phyloP scores from a whole-genome alignment of 2,329 filamentous ascomycete species.

The Metarhizium humberi region DNA sequence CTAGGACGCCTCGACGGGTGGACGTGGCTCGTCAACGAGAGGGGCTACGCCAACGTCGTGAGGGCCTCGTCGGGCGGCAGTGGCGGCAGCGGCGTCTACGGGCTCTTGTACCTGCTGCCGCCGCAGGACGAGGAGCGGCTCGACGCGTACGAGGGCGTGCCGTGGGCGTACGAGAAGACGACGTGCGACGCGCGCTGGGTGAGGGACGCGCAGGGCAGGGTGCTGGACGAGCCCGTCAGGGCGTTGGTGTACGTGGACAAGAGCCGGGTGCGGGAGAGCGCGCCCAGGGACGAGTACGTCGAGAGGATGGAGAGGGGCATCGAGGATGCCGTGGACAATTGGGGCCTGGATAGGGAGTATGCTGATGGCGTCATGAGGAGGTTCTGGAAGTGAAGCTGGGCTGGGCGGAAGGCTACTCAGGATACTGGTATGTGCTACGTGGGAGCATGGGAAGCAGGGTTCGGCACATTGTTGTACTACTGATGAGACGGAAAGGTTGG shows the following conservation, averaged over 20 bases:
- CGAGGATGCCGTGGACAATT: constrained; percentile 41
- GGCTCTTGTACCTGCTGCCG: constrained; percentile 45
- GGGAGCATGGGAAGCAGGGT: too few relatives aligned
- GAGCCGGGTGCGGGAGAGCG: constrained; percentile 24
- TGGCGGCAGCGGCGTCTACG: constrained; percentile 41
- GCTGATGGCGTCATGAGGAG: constrained; percentile 43
- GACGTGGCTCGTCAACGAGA: constrained; percentile 56
- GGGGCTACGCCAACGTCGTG: constrained; percentile 62
- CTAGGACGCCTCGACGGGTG: constrained; percentile 47
- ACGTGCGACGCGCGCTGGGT: constrained; percentile 23
- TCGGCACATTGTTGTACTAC: too few relatives aligned
- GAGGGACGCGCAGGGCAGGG: constrained; percentile 11
- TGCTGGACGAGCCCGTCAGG: constrained; percentile 14
- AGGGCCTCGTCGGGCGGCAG: neutral
- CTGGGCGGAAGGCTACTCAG: too few relatives aligned
- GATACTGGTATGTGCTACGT: too few relatives aligned
- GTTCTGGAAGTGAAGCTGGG: constrained; percentile 20
- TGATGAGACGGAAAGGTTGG: too few relatives aligned
- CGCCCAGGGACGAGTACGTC: constrained; percentile 48
- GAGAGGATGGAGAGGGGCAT: constrained; percentile 55
- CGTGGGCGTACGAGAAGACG: constrained; percentile 48
- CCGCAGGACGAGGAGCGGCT: constrained; percentile 39
- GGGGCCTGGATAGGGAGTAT: constrained; percentile 46
- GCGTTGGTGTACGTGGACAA: constrained; percentile 54
- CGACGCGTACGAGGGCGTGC: constrained; percentile 54